Percentiles rank a stretch among this genome's conserved stretches.
Evolutionary conservation across 225 moss, liverwort and hornwort genomes (phyloP).

Genomic region (Polytrichum commune): DNA sequence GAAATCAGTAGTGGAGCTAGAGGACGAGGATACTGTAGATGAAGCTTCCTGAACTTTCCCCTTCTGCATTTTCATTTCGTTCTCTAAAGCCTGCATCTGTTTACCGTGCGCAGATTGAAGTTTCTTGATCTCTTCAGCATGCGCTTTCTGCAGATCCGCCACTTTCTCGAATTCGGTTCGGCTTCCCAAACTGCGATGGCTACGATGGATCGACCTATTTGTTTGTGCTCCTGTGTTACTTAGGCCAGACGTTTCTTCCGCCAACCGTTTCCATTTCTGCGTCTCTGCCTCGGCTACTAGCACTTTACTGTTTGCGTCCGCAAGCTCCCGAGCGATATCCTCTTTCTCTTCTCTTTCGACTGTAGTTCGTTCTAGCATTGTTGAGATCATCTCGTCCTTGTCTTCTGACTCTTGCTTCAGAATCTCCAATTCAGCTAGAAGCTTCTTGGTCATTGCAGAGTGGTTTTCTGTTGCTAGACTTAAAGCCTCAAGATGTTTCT

Average conservation of each 20-base stretch:
- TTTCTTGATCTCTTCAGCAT: slow-evolving; percentile 27
- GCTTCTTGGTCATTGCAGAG: slow-evolving; percentile 28
- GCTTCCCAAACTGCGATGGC: slow-evolving; percentile 25
- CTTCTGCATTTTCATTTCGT: slow-evolving; percentile 19
- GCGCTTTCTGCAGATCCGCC: slow-evolving; percentile 23
- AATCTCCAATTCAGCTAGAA: slow-evolving; percentile 23
- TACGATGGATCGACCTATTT: slow-evolving; percentile 24
- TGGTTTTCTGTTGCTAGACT: slow-evolving; percentile 36
- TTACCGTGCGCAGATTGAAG: slow-evolving; percentile 14
- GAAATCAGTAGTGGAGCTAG: slow-evolving; percentile 19
- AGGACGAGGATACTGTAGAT: slow-evolving; percentile 10
- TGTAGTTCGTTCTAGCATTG: slow-evolving; percentile 31
- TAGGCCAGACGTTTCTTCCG: slow-evolving; percentile 13
- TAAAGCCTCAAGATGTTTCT: slow-evolving; percentile 26
- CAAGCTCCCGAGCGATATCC: slow-evolving; percentile 33
- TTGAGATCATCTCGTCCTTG: slow-evolving; percentile 37
- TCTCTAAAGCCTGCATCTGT: slow-evolving; percentile 33
- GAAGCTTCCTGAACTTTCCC: slow-evolving; percentile 7
- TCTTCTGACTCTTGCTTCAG: slow-evolving; percentile 38
- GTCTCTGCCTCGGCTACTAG: slow-evolving; percentile 20
- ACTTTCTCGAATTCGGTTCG: slow-evolving; percentile 29
- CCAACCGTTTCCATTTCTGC: slow-evolving; percentile 21
- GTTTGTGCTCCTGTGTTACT: slow-evolving; percentile 12
- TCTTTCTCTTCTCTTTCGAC: slow-evolving; percentile 45
- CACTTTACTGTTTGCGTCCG: not conserved